Percentiles rank a stretch among this genome's conserved stretches.
These are phyloP conservation scores for Phlegmacium glaucopus DNA, from an alignment of 768 basidiomycete genomes.

Conservation along the genomic window DNA sequence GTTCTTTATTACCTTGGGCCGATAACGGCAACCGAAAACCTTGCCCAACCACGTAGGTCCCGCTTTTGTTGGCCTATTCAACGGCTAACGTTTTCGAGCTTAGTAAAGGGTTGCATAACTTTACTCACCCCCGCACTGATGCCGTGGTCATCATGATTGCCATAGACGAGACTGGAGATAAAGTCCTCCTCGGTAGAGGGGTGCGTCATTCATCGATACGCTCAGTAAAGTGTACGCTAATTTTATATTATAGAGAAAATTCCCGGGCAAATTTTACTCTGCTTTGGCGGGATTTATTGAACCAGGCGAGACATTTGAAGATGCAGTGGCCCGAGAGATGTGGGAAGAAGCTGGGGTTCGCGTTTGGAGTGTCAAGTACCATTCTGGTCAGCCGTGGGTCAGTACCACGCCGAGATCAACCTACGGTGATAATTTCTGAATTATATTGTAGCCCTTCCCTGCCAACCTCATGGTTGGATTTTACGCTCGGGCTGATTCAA, in stretches of 20 bases:
- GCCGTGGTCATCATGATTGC: constrained; percentile 91
- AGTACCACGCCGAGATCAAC: constrained; percentile 11
- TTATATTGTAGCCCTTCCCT: constrained; percentile 70
- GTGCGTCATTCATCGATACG: constrained; percentile 37
- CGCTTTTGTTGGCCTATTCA: background rate
- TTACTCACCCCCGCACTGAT: constrained; percentile 77
- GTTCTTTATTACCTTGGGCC: constrained; percentile 71
- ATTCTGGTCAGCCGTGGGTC: constrained; percentile 87
- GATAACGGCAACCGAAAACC: constrained; percentile 59
- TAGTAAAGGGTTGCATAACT: constrained; percentile 87
- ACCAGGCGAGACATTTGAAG: constrained; percentile 92
- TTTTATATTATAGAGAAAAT: constrained; percentile 48
- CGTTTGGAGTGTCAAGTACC: constrained; percentile 80
- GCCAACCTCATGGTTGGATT: constrained; percentile 90
- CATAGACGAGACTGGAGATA: constrained; percentile 75
- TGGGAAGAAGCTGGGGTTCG: constrained; percentile 96
- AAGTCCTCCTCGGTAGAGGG: constrained; percentile 83
- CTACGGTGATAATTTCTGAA: background rate
- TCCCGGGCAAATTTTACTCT: constrained; percentile 74
- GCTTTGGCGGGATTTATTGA: constrained; percentile 94
- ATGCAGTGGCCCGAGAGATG: constrained; percentile 88
- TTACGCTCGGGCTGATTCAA: constrained; percentile 73
- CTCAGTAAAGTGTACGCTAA: background rate
- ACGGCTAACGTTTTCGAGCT: background rate
- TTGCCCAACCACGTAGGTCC: constrained; percentile 66